Evolutionary conservation across 2,329 filamentous ascomycete genomes (phyloP), one percentile per base, ranked within the genome.

Genomic region (Ceratocystis huliohia): DNA sequence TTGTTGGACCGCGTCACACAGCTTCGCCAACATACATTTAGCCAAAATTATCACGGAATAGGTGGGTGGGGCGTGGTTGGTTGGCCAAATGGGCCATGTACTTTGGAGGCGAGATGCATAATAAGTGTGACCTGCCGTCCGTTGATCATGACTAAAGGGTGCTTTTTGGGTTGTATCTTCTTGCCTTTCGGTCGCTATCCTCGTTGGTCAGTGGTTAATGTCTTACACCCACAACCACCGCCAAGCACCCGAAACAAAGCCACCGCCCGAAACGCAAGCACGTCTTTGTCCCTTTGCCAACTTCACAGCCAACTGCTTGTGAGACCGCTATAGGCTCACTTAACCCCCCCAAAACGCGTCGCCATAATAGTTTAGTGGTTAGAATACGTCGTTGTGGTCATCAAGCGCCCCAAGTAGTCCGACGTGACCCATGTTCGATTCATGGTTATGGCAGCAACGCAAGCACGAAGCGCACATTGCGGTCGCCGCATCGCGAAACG

Each of bases 341-440:
- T 63, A 46, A 25, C 37, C 15, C 13, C 7, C 30, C 30, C 2
- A 30, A 30, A 10, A 25, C 22, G 2, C 41, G 22, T 33, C 37
- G 53, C 64, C 25, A 65, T 65, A 65, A 65, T 65, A 62, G 64
- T 62, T 65, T 65, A 65, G 59, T 65, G 56, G 37, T 65, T 65
- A 65, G 64, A 65, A 65, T 65, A 65, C 46, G 53, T 61, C 56
- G 64, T 65, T 65, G 64, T 65, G 64, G 56, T 45, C 61, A 44
- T 33, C n/a, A 46, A 15, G 22, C 7, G 2, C 17, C 56, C 37
- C 22, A 46, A 48, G 30, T 61, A 53, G 48, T 46, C 64, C 56
- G 53, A 61, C 37, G 70, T 66, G 59, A 66, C 61, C 65, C 59
- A 66, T 66, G 46, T 66, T 66, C 65, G 65, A 66, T 66, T 66